Base-by-base conservation (phyloP, 208 protist species). In the Trypanosoma lewisi region DNA sequence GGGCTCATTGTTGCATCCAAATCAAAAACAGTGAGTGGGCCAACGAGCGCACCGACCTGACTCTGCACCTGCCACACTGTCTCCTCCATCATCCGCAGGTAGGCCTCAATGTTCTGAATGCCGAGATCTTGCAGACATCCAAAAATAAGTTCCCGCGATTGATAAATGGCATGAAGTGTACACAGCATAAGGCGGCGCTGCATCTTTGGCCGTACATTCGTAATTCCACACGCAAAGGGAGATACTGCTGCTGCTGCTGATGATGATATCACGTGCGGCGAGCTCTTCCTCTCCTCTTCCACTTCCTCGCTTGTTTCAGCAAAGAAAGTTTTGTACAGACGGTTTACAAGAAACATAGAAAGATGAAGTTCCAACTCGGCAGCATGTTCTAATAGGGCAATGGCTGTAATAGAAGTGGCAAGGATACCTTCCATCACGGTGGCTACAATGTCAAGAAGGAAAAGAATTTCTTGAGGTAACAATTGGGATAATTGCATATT, bases 331-430 rank as follows among this genome's bases (percentile, higher is more conserved):
- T 50, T 58, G 41, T 71, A 42, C 0, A 77, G 37, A 28, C 53
- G n/a, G 45, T 73, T 75, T 31, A 72, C 60, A 70, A 83, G 37
- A 53, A 76, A 21, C 58, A 42, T 34, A 28, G 67, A 78, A n/a
- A 96, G 79, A 17, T 83, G 63, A 55, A 96, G 31, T 70, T 96
- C 86, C 52, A 94, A 67, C 77, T 96, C 82, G 19, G 83, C 82
- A 0, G 78, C 77, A 11, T 75, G 82, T 70, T 94, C 86, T n/a
- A 96, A 67, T 19, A 93, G 52, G 0, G 70, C 63, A 33, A 55
- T 78, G 19, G 84, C 73, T 23, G 84, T 89, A 50, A 91, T 74
- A 7, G 83, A 88, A 1, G 85, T 92, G 4, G 82, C 78, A 7
- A 45, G 9, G 19, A 91, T 52, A 2, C 89, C 86, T n/a, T 80